Evolutionary conservation across 2,329 filamentous ascomycete species (phyloP).

Genomic region (Colletotrichum sp.): DNA sequence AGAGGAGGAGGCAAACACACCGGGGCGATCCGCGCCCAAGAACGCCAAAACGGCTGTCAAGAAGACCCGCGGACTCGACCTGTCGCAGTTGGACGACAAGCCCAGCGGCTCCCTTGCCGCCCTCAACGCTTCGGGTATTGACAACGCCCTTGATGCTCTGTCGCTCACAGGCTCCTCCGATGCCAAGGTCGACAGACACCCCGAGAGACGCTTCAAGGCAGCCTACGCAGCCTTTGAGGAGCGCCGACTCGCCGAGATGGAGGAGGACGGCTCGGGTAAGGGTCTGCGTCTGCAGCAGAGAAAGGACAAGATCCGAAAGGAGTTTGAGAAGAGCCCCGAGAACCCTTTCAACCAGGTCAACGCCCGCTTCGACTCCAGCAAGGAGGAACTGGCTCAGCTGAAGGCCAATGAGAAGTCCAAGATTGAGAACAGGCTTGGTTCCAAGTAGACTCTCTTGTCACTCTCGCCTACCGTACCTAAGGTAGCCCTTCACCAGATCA

Average conservation of each 20-base stretch:
- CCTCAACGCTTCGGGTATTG: conserved; percentile 86
- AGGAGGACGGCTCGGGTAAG: conserved; percentile 72
- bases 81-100: conserved; percentile 72
- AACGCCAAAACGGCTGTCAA: conserved; percentile 71
- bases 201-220: conserved; percentile 85
- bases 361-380: conserved; percentile 76
- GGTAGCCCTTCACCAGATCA: not conserved
- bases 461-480: not conserved
- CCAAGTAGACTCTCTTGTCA: conserved; percentile 22
- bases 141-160: conserved; percentile 90
- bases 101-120: conserved; percentile 47
- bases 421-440: conserved; percentile 72
- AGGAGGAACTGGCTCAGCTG: conserved; percentile 74
- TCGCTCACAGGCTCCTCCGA: conserved; percentile 61
- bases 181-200: conserved; percentile 83
- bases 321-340: conserved; percentile 93
- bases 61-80: conserved; percentile 74
- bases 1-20: conserved; percentile 76
- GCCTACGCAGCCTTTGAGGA: conserved; percentile 86
- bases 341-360: conserved; percentile 93
- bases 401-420: conserved; percentile 70
- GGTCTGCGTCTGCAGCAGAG: conserved; percentile 84
- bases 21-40: conserved; percentile 65
- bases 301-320: conserved; percentile 82
- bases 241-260: conserved; percentile 81